Conservation (phyloP, 345 rosid genomes). For the Kernera saxatilis region DNA sequence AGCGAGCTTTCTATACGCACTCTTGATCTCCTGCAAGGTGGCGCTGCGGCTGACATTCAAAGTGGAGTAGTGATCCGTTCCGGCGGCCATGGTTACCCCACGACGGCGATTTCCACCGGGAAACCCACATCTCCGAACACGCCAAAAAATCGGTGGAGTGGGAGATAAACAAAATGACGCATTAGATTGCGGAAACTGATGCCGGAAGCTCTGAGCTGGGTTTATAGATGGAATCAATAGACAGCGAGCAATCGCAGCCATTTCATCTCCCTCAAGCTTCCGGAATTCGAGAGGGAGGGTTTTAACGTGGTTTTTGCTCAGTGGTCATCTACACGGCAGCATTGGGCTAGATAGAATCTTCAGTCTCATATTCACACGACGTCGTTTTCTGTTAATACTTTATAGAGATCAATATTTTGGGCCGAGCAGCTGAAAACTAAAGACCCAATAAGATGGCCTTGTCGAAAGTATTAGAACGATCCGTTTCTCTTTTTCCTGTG, state of each 20-base stretch:
- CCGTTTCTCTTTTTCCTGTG: background rate
- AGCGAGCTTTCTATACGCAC: constrained; percentile 77
- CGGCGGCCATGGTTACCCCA: constrained; percentile 35
- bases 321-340: constrained; percentile 10
- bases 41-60: constrained; percentile 61
- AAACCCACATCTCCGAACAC: constrained; percentile 8
- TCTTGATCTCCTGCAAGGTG: constrained; percentile 66
- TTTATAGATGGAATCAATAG: background rate
- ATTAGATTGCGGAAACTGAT: background rate
- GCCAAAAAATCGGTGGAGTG: background rate
- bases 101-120: constrained; percentile 26
- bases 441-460: background rate
- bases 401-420: background rate
- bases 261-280: constrained; percentile 17
- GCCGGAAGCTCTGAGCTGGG: constrained; percentile 4
- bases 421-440: background rate
- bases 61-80: constrained; percentile 58
- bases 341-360: background rate
- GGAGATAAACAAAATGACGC: background rate
- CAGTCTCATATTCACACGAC: background rate
- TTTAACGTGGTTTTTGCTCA: constrained; percentile 28
- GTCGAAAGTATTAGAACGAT: background rate
- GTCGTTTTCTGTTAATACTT: background rate
- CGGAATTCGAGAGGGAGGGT: background rate
- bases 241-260: background rate